Evolutionary conservation across 2,329 filamentous ascomycete species (phyloP), one percentile per base, ranked within the genome.

Genomic region (Teratosphaeriaceae sp.): DNA sequence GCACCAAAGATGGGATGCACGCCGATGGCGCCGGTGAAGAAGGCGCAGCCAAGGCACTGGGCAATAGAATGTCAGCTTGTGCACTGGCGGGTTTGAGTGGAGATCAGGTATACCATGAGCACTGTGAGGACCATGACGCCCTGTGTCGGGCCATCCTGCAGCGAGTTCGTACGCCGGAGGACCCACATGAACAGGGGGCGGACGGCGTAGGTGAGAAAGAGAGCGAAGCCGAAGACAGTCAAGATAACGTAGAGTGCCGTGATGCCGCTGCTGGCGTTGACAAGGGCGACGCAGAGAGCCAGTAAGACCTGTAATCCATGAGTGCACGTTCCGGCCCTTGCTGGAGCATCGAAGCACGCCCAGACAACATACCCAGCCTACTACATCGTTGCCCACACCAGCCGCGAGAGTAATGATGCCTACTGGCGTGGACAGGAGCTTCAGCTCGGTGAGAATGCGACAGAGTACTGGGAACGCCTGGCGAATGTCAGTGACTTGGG

Each of bases 1-100:
- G 84, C 88, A 30, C 90, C 90, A 56, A 97, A 97, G 60, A 97
- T 96, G 43, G 90, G 79, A 62, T 97, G 90, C 1, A 96, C 82
- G 36, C 90, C 90, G 58, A 97, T 95, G 47, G 92, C 84, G 43
- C 83, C 80, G 0, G 88, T 94, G 60, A 94, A 94, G 71, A 89
- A 94, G 3, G 88, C 76, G 0, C 87, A 92, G 0, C 76, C 73
- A 13, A 97, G 72, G n/a, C n/a, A n/a, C n/a, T n/a, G n/a, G n/a
- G n/a, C n/a, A n/a, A n/a, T n/a, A n/a, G n/a, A n/a, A n/a, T n/a
- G n/a, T n/a, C n/a, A n/a, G n/a, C n/a, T n/a, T n/a, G n/a, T n/a
- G n/a, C n/a, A n/a, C n/a, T n/a, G n/a, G n/a, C n/a, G n/a, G n/a
- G n/a, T n/a, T n/a, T n/a, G n/a, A n/a, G n/a, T n/a, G n/a, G n/a